Evolutionary conservation across 225 moss, liverwort and hornwort genomes (phyloP), one percentile per base, ranked within the genome.

Genomic region (Climacium dendroides): DNA sequence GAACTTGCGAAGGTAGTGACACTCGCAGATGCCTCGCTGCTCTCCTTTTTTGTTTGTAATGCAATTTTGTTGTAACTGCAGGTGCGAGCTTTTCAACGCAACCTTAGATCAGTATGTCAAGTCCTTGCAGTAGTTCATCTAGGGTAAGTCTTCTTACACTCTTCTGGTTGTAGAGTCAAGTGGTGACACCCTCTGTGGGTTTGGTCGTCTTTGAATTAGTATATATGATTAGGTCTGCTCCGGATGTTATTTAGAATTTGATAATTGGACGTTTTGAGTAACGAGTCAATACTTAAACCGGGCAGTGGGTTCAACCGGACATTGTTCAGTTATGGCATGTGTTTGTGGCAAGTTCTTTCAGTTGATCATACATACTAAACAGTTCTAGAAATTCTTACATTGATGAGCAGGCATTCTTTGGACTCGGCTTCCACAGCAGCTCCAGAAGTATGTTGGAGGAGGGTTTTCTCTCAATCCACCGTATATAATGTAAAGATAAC

Each of bases 21-120:
- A 66, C n/a, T 91, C 26, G 78, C 9, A 55, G 63, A 78, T 81
- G 66, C 58, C 48, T 39, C 48, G 28, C 41, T 74, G 61, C 74
- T 58, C 29, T 50, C 39, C 25, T 78, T 67, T 63, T 85, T 37
- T 78, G 60, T n/a, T 25, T 59, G 81, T 85, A 25, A 80, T 59
- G 82, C 13, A 47, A 34, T 47, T 53, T 89, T 87, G 14, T 61
- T 83, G 84, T 58, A n/a, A 84, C 86, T 81, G 84, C 96, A 98
- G 98, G 87, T 98, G 96, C 85, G 97, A 98, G 86, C 98, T 97
- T 74, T 97, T 98, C 90, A 97, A 98, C 82, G 29, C 94, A 59
- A 92, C 93, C 41, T 86, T 97, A 86, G 97, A 98, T 89, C 93
- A 94, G 76, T 98, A 98, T 86, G 98, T 97, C 43, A 96, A 95